Conservation (phyloP, 202 grass and related monocot species). For the Zoysia matrella region DNA sequence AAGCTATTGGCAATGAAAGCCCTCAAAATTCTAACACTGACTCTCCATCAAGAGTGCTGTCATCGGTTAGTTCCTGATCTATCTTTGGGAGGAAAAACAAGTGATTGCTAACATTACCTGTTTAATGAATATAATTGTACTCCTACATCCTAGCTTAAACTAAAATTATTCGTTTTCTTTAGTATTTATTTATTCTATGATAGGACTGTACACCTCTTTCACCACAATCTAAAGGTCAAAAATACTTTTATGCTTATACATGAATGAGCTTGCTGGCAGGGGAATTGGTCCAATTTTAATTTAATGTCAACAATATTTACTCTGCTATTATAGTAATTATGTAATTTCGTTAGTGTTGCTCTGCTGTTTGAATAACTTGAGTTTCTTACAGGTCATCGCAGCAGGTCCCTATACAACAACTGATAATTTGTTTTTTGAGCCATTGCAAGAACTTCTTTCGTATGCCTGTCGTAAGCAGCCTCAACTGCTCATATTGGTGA, state of each 20-base stretch:
- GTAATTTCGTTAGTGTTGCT: neutral
- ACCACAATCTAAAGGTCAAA: neutral
- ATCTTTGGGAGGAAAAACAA: slow-evolving; percentile 2
- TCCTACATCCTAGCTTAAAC: slow-evolving; percentile 18
- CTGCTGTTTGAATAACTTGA: slow-evolving; percentile 39
- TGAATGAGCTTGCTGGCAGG: neutral
- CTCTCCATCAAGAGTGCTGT: slow-evolving; percentile 58
- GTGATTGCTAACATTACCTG: slow-evolving; percentile 4
- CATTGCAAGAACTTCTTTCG: slow-evolving; percentile 89
- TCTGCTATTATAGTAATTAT: neutral
- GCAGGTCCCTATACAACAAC: slow-evolving; percentile 92
- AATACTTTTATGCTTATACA: too few species aligned
- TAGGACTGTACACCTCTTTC: neutral
- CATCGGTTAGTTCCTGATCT: slow-evolving; percentile 55
- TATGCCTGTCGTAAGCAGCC: slow-evolving; percentile 80
- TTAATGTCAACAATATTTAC: neutral
- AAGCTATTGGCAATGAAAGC: slow-evolving; percentile 51
- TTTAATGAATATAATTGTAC: neutral
- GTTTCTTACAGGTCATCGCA: slow-evolving; percentile 77
- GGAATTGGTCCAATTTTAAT: neutral
- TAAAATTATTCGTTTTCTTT: neutral
- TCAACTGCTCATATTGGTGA: slow-evolving; percentile 90
- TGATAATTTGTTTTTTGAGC: slow-evolving; percentile 95
- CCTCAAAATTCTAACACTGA: slow-evolving; percentile 45
- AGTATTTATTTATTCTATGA: neutral